phyloP scores from a whole-genome alignment of 768 basidiomycete genomes.

The Leucocoprinus leucothites region DNA sequence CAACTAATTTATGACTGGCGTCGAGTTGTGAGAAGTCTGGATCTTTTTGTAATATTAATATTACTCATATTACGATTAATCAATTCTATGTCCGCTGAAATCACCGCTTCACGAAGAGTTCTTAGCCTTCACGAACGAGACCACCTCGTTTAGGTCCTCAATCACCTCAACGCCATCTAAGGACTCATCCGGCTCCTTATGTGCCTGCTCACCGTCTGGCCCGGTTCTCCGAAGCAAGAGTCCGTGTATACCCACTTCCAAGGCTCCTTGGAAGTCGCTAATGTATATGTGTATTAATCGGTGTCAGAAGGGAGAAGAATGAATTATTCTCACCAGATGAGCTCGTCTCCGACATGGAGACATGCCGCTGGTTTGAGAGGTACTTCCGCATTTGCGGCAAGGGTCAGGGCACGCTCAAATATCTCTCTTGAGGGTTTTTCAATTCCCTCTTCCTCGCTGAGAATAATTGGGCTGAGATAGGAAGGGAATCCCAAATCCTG shows the following conservation, averaged over 20 bases:
- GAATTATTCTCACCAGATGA: conserved; percentile 47
- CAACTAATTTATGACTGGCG: neutral
- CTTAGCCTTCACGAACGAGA: conserved; percentile 16
- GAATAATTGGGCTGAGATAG: conserved; percentile 50
- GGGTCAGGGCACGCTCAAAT: conserved; percentile 46
- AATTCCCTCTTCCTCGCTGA: conserved; percentile 66
- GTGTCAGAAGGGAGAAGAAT: neutral
- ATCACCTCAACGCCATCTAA: conserved; percentile 38
- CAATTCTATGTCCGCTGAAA: conserved; percentile 1
- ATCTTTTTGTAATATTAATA: conserved; percentile 1
- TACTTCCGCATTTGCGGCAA: conserved; percentile 16
- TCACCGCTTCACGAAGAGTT: neutral
- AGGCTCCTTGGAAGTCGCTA: conserved; percentile 69
- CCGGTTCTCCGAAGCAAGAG: conserved; percentile 54
- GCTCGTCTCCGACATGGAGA: conserved; percentile 76
- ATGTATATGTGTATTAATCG: conserved; percentile 1
- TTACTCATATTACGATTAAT: neutral
- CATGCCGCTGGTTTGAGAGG: conserved; percentile 38
- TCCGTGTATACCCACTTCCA: conserved; percentile 49
- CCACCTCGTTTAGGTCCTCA: conserved; percentile 22
- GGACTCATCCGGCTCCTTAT: conserved; percentile 37
- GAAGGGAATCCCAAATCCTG: conserved; percentile 53
- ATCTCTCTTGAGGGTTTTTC: conserved; percentile 68
- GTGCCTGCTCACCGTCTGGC: conserved; percentile 43
- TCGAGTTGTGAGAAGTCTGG: neutral